Conservation (phyloP, 2,329 filamentous ascomycete genomes). For the Colletotrichum chlorophyti region DNA sequence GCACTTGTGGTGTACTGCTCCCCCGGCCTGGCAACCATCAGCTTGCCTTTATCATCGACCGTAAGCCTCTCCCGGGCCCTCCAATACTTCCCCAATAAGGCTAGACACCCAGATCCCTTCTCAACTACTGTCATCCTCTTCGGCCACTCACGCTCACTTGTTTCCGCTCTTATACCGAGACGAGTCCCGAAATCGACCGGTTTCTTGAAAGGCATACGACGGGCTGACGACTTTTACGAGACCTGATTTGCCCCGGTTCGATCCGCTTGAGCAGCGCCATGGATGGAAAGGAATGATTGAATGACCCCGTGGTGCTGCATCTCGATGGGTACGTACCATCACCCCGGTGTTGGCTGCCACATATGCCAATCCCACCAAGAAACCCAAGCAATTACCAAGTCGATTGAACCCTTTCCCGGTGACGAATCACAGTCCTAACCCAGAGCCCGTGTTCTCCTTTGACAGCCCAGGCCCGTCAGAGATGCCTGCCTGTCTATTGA, state of each 20-base stretch:
- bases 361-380: slow-evolving; percentile 1
- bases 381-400: slow-evolving; percentile 23
- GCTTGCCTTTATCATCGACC: neutral
- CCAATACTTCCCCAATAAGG: slow-evolving; percentile 5
- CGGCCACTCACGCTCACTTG: neutral
- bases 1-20: too few species aligned
- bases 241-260: neutral
- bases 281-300: too few species aligned
- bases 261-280: too few species aligned
- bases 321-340: neutral
- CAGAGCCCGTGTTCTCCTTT: slow-evolving; percentile 7
- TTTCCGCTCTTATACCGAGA: neutral
- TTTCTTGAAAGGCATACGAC: neutral
- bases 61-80: neutral
- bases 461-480: neutral
- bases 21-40: neutral
- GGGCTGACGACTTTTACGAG: neutral
- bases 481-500: neutral
- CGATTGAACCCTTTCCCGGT: neutral
- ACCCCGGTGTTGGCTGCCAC: slow-evolving; percentile 6
- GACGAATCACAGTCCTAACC: neutral
- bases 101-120: neutral
- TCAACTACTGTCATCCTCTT: neutral
- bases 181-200: neutral
- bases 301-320: too few species aligned